Evolutionary conservation across 305 asterid species (phyloP), one percentile per base, ranked within the genome.

Genomic region (Euphrasia arctica): DNA sequence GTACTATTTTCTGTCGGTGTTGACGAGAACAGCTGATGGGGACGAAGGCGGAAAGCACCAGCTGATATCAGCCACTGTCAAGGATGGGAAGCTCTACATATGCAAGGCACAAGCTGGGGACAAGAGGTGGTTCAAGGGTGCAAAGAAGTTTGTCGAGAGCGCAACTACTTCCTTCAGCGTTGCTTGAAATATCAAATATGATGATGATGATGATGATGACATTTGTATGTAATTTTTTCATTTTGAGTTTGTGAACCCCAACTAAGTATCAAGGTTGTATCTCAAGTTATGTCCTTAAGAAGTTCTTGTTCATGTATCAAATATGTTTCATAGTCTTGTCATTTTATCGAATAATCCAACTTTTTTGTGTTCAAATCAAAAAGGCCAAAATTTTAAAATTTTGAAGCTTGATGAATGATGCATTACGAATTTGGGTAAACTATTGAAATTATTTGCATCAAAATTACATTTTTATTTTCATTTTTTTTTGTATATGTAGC

Each of bases 61-160:
- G 60, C 76, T 90, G 77, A 90, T 93, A 62, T 58, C 79, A 5
- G 91, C 99, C 55, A 77, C 95, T 0, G 90, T 90, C 32, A 79
- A 84, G 14, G 82, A 80, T 15, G 93, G 99, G 11, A 94, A 94
- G 82, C 95, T 94, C 42, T 94, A 86, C 82, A 82, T 94, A 39
- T 88, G 95, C 90, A 94, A 94, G 78, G 95, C 95, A 15, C 99
- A 94, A 71, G 99, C 99, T 1, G 99, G 99, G 42, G 97, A 93
- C 85, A 93, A 93, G 82, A 85, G 99, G 84, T 90, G 97, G 97
- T 88, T 88, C 80, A 93, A 93, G 75, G 97, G 99, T 52, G 91
- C 96, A 29, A 82, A 64, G 80, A 90, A 75, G 75, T 93, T 75
- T 63, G 97, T 90, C 6, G 99, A 93, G 85, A 80, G n/a, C 60